Evolutionary conservation across 345 rosid species (phyloP).

Genomic region (Fremontodendron californicum): DNA sequence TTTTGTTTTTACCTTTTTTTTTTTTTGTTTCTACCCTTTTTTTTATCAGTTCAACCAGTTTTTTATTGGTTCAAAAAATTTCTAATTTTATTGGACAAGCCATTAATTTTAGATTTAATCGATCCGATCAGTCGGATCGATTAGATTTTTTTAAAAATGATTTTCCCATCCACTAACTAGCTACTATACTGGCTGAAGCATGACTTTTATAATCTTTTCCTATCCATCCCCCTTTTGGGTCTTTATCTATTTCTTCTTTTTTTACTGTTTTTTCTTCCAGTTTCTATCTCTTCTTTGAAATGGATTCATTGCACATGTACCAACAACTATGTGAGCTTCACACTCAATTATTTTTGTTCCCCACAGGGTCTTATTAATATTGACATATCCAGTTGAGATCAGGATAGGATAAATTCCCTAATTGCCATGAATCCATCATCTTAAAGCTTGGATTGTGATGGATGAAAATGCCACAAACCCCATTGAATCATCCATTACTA

Average conservation of each 20-base stretch:
- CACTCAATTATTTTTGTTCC: slow-evolving; percentile 33
- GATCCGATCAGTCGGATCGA: too few relatives aligned
- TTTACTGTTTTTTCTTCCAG: slow-evolving; percentile 5
- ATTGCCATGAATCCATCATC: slow-evolving; percentile 3
- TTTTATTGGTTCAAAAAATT: too few relatives aligned
- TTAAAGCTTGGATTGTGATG: slow-evolving; percentile 19
- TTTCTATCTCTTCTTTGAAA: slow-evolving; percentile 13
- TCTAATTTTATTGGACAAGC: too few relatives aligned
- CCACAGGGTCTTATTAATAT: slow-evolving; percentile 20
- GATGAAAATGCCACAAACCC: background rate
- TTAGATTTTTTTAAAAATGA: too few relatives aligned
- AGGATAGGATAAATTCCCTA: background rate
- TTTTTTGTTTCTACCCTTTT: too few relatives aligned
- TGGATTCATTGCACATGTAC: slow-evolving; percentile 14
- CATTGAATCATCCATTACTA: background rate
- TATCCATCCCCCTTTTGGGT: background rate
- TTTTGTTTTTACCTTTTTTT: too few relatives aligned
- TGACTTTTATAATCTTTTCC: background rate
- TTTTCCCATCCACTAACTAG: too few relatives aligned
- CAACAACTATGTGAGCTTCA: slow-evolving; percentile 28
- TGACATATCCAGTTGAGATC: slow-evolving; percentile 13
- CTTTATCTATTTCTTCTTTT: slow-evolving; percentile 10
- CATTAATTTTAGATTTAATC: too few relatives aligned
- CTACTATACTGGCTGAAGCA: slow-evolving; percentile 1
- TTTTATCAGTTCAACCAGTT: too few relatives aligned